Evolutionary conservation across 2,329 filamentous ascomycete species (phyloP).

Genomic region (Pestalotiopsis sp.): DNA sequence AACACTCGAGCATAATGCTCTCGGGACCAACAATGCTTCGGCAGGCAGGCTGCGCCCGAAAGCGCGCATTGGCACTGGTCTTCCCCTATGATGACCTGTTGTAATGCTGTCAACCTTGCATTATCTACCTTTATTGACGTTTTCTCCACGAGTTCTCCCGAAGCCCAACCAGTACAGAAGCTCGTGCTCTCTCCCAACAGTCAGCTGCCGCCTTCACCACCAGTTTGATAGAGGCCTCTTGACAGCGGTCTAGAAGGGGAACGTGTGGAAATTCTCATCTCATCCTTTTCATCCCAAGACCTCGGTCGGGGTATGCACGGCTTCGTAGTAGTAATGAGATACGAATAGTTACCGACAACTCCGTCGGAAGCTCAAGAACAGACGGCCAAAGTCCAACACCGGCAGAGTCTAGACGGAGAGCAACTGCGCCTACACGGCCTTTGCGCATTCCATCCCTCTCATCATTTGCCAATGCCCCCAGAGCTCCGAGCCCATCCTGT

Average conservation of each 20-base stretch:
- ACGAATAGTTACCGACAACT: too few species aligned
- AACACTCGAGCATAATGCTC: background rate
- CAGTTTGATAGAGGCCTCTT: background rate
- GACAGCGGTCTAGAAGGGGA: background rate
- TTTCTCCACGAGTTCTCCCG: background rate
- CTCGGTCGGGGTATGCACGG: background rate
- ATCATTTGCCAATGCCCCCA: background rate
- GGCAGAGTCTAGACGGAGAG: too few species aligned
- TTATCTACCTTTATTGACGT: background rate
- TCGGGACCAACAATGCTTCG: background rate
- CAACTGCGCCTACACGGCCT: background rate
- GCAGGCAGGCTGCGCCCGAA: background rate
- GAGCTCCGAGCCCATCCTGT: background rate
- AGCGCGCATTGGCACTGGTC: background rate
- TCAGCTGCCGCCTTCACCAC: background rate
- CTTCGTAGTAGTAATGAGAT: too few species aligned
- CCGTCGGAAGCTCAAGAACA: too few species aligned
- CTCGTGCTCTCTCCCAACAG: background rate
- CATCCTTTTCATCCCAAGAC: background rate
- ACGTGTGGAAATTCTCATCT: background rate
- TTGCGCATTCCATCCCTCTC: background rate
- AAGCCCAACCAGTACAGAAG: background rate
- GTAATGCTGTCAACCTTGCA: background rate
- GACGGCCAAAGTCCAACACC: too few species aligned
- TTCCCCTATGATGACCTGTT: background rate